phyloP scores from a whole-genome alignment of 2,329 filamentous ascomycete species.

The Eutypella sp. region DNA sequence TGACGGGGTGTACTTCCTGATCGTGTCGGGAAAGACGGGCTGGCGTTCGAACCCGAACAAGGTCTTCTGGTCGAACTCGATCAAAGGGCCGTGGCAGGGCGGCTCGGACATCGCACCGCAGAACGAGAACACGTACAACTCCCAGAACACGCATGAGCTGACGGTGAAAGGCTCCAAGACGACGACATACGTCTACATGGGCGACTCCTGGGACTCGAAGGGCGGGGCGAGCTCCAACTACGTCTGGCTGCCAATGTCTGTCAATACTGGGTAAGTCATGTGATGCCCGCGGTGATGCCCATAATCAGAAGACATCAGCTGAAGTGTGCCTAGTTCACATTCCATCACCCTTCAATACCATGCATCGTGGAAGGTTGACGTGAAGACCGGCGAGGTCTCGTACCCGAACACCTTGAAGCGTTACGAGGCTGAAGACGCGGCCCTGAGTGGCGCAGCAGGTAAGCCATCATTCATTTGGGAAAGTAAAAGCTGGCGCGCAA shows the following conservation, averaged over 20 bases:
- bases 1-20: constrained; percentile 29
- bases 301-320: not conserved
- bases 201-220: constrained; percentile 31
- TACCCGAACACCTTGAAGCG: constrained; percentile 26
- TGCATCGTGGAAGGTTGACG: constrained; percentile 35
- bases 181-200: constrained; percentile 33
- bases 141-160: constrained; percentile 32
- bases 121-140: constrained; percentile 30
- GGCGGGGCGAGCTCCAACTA: constrained; percentile 31
- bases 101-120: constrained; percentile 30
- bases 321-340: constrained; percentile 15
- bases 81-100: constrained; percentile 28
- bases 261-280: constrained; percentile 23
- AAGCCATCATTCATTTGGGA: constrained; percentile 10
- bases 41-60: constrained; percentile 33
- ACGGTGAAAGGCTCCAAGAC: constrained; percentile 26
- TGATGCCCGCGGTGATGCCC: not conserved
- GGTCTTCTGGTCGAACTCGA: constrained; percentile 28
- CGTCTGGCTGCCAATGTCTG: constrained; percentile 34
- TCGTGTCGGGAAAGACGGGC: constrained; percentile 32
- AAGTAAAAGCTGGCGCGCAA: constrained; percentile 10
- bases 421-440: constrained; percentile 29
- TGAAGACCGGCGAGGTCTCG: constrained; percentile 30
- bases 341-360: constrained; percentile 32
- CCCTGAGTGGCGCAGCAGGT: constrained; percentile 20